Evolutionary conservation across 768 basidiomycete genomes (phyloP).

Genomic region (Leccinellum rugosiceps): DNA sequence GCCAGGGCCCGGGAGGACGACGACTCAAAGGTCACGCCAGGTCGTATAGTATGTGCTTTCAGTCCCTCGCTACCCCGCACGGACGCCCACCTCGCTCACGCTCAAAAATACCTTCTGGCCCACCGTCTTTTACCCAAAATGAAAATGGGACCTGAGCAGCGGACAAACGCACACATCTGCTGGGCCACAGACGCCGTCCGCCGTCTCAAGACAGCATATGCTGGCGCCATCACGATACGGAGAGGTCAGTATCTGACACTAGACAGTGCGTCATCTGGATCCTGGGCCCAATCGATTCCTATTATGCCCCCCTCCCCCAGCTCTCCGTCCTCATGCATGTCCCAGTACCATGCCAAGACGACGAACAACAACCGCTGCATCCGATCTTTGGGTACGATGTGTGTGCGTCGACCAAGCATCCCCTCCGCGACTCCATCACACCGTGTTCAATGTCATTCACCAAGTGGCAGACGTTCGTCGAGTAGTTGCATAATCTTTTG

Average conservation of each 20-base stretch:
- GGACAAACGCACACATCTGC: slow-evolving; percentile 59
- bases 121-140: slow-evolving; percentile 65
- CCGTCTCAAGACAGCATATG: slow-evolving; percentile 48
- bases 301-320: slow-evolving; percentile 37
- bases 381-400: slow-evolving; percentile 67
- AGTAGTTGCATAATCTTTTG: too few relatives aligned
- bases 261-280: background rate
- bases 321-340: slow-evolving; percentile 75
- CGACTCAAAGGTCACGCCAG: too few relatives aligned
- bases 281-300: background rate
- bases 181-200: slow-evolving; percentile 79
- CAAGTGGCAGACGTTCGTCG: slow-evolving; percentile 58
- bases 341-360: slow-evolving; percentile 48
- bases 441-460: slow-evolving; percentile 73
- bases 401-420: slow-evolving; percentile 62
- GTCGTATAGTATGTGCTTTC: slow-evolving; percentile 48
- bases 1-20: too few relatives aligned
- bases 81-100: slow-evolving; percentile 60
- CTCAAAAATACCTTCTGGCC: slow-evolving; percentile 85
- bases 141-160: slow-evolving; percentile 61
- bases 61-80: slow-evolving; percentile 67
- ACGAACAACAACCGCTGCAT: slow-evolving; percentile 14
- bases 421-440: slow-evolving; percentile 87
- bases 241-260: slow-evolving; percentile 49
- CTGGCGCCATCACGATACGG: slow-evolving; percentile 33